Percentiles rank a stretch among this genome's conserved stretches.
Evolutionary conservation across 257 asterid genomes (phyloP).

Genomic region (Solanum bulbocastanum): DNA sequence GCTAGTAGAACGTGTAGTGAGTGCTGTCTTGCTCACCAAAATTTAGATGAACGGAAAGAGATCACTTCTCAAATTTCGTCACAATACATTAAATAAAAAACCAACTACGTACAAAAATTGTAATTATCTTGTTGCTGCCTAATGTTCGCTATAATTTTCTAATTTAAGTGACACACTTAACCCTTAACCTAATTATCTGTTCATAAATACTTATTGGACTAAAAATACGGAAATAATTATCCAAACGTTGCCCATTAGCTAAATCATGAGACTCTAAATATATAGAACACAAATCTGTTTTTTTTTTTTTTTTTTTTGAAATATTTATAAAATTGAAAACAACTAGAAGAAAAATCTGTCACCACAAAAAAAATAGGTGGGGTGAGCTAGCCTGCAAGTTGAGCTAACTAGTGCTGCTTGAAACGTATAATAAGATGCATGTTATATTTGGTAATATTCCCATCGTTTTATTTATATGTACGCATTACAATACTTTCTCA

Average conservation of each 20-base stretch:
- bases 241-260: neutral
- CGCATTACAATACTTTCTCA: neutral
- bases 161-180: neutral
- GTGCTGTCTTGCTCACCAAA: no score
- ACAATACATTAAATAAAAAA: neutral
- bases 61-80: no score
- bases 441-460: neutral
- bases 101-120: neutral
- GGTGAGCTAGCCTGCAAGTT: neutral
- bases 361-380: neutral
- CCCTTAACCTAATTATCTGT: neutral
- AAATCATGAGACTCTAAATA: neutral
- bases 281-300: neutral
- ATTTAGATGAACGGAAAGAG: no score
- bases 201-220: neutral
- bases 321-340: neutral
- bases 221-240: neutral
- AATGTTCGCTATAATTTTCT: neutral
- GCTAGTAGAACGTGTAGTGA: no score
- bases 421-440: neutral
- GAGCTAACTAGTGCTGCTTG: neutral
- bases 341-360: neutral
- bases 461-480: neutral
- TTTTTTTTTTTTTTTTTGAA: no score
- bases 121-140: neutral